Evolutionary conservation across 306 rosid genomes (phyloP).

Genomic region (Medicago truncatula): MtrunA17r5.0-ANR NC_053048.1:43589001-43589500

Average conservation of each 20-base stretch:
- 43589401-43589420: conserved; percentile 39
- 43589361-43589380: not conserved
- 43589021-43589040: not conserved
- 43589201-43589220: not conserved
- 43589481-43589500: conserved; percentile 8
- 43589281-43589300: not conserved
- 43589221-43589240: conserved; percentile 28
- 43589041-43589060: not conserved
- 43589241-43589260: not conserved
- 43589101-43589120: not conserved
- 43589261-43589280: not conserved
- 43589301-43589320: not conserved
- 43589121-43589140: not conserved
- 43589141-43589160: not conserved
- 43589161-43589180: not conserved
- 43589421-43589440: conserved; percentile 36
- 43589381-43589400: conserved; percentile 42
- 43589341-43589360: not conserved
- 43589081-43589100: not conserved
- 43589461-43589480: conserved; percentile 40
- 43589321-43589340: not conserved
- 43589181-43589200: not conserved
- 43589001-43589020: not conserved
- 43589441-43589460: conserved; percentile 30
- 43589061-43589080: not conserved